Evolutionary conservation across 2,329 filamentous ascomycete genomes (phyloP), one percentile per base, ranked within the genome.

Genomic region (Penicillium sp.): DNA sequence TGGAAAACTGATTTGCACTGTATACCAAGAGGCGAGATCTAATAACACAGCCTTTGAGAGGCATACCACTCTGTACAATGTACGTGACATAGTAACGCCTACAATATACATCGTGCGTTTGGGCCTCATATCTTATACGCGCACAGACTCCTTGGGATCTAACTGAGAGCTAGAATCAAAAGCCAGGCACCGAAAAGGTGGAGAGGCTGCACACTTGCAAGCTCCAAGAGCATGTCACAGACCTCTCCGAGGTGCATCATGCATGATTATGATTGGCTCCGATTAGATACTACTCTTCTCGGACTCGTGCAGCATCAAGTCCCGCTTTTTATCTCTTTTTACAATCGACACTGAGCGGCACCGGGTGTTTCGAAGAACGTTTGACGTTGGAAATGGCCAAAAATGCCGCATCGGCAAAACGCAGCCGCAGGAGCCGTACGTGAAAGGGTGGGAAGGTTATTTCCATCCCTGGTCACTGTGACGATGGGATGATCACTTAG

Each of bases 201-300:
- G 62, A 62, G 32, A 52, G 49, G n/a, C 45, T 55, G 55, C 57
- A 56, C 48, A 7, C 39, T 41, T 56, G 41, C 27, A 59, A 55
- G 55, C 50, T 60, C 54, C 53, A 38, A 51, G 51, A 54, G 56
- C 55, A 62, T 62, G 59, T 61, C 58, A 60, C 56, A 54, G 60
- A 59, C 56, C 52, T 60, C 52, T 42, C 41, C 39, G 31, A 53
- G 18, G 54, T 60, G 50, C 52, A 61, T 41, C 15, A 31, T 41
- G 52, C 37, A 50, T 29, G 34, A 40, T 49, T 51, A 50, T 58
- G 23, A 57, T 64, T 63, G 54, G 57, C 27, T 35, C 6, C 21
- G 46, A 49, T 46, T 46, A 31, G 9, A 46, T 56, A 18, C 34
- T 42, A 39, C 29, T 53, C 48, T 46, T 46, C 42, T 31, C 0